These are phyloP conservation scores for Populus hybrid DNA, from an alignment of 441 rosid species.

Conservation along the genomic window DNA sequence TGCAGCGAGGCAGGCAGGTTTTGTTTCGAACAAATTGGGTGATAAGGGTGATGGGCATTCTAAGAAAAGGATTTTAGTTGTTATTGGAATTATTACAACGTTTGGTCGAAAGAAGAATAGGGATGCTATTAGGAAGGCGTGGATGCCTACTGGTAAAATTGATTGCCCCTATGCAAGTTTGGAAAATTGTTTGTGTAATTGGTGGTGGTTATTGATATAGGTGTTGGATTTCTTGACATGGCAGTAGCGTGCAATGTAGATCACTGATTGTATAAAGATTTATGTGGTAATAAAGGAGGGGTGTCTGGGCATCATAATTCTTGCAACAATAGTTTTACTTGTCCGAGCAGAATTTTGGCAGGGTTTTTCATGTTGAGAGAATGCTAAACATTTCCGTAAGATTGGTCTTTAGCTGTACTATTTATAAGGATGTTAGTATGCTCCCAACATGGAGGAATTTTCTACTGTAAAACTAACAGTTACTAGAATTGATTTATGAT, in stretches of 20 bases:
- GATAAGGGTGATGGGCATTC: no score
- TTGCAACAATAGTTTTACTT: background rate
- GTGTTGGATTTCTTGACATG: no score
- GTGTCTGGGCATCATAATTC: background rate
- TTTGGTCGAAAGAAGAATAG: no score
- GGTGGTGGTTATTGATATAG: no score
- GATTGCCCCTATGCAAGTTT: no score
- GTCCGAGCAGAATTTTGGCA: background rate
- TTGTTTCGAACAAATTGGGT: no score
- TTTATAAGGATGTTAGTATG: background rate
- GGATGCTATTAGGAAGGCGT: no score
- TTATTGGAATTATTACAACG: no score
- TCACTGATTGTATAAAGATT: background rate
- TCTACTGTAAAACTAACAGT: background rate
- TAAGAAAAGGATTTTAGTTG: no score
- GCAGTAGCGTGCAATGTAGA: slow-evolving; percentile 2
- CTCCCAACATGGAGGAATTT: background rate
- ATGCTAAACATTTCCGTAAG: background rate
- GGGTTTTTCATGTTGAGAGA: background rate
- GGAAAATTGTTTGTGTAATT: no score
- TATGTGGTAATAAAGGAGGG: background rate
- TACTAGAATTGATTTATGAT: background rate
- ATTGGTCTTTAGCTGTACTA: background rate
- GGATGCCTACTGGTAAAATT: no score
- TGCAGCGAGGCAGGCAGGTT: no score